Evolutionary conservation across 2,329 filamentous ascomycete genomes (phyloP).

Genomic region (Exophiala calicioides): DNA sequence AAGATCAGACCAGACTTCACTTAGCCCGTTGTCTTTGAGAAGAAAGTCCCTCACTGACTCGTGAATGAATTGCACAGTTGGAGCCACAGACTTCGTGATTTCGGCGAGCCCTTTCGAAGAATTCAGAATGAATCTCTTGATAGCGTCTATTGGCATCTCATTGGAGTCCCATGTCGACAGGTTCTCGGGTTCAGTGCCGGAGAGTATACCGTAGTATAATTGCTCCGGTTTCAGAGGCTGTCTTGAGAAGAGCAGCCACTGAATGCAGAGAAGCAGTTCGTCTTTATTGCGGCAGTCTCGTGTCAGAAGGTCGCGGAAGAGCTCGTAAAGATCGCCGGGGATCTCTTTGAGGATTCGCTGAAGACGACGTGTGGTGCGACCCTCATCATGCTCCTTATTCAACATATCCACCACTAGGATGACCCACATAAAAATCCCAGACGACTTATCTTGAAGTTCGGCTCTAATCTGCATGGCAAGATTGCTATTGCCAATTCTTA

Average conservation of each 20-base stretch:
- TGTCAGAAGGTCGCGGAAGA: conserved; percentile 56
- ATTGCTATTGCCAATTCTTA: conserved; percentile 33
- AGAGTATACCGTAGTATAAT: conserved; percentile 48
- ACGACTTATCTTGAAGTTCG: conserved; percentile 33
- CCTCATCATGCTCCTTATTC: conserved; percentile 39
- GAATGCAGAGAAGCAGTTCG: conserved; percentile 40
- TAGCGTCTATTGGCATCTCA: conserved; percentile 19
- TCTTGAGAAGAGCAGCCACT: conserved; percentile 24
- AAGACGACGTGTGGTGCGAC: conserved; percentile 36
- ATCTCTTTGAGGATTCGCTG: conserved; percentile 41
- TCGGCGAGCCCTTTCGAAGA: conserved; percentile 54
- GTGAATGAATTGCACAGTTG: conserved; percentile 50
- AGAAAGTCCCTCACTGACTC: conserved; percentile 46
- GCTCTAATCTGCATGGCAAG: conserved; percentile 32
- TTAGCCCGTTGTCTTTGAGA: conserved; percentile 39
- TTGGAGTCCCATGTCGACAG: conserved; percentile 30
- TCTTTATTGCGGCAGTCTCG: conserved; percentile 49
- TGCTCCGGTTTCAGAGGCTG: conserved; percentile 42
- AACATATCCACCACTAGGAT: conserved; percentile 46
- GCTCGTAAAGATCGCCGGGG: conserved; percentile 44
- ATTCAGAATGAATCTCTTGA: conserved; percentile 40
- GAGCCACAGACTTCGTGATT: conserved; percentile 20
- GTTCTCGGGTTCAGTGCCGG: conserved; percentile 32
- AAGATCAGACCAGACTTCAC: conserved; percentile 35
- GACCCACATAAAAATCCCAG: conserved; percentile 49